Conservation (phyloP, 2,329 filamentous ascomycete species). For the Cladosporium sphaerospermum region DNA sequence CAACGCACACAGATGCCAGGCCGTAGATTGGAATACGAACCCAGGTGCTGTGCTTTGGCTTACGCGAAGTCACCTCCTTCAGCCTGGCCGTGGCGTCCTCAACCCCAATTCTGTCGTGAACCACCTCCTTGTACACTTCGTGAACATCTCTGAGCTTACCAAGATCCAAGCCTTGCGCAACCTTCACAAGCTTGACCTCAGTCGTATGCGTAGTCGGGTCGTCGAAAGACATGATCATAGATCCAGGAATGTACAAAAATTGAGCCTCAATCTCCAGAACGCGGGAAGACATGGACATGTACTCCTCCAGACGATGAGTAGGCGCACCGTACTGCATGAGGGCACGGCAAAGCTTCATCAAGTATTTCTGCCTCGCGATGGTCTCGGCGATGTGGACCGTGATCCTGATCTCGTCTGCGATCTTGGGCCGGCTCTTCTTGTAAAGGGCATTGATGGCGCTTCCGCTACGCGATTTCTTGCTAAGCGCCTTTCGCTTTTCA, state of each 20-base stretch:
- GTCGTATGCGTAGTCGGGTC: slow-evolving; percentile 67
- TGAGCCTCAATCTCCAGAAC: slow-evolving; percentile 84
- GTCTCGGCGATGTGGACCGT: slow-evolving; percentile 61
- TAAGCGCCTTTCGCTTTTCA: slow-evolving; percentile 22
- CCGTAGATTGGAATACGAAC: slow-evolving; percentile 62
- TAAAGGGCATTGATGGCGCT: slow-evolving; percentile 31
- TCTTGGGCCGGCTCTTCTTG: slow-evolving; percentile 31
- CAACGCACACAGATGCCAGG: slow-evolving; percentile 67
- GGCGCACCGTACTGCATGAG: slow-evolving; percentile 88
- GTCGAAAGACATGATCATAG: slow-evolving; percentile 91
- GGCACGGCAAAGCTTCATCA: slow-evolving; percentile 76
- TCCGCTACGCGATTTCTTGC: slow-evolving; percentile 20
- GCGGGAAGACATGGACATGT: slow-evolving; percentile 83
- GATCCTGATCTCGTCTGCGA: slow-evolving; percentile 51
- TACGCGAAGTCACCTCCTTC: slow-evolving; percentile 55
- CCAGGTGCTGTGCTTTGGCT: slow-evolving; percentile 47
- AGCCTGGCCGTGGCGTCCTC: slow-evolving; percentile 62
- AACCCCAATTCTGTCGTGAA: slow-evolving; percentile 67
- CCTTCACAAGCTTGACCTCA: slow-evolving; percentile 70
- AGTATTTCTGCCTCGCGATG: slow-evolving; percentile 72
- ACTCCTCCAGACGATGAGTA: slow-evolving; percentile 85
- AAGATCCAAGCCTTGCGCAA: slow-evolving; percentile 63
- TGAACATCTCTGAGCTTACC: slow-evolving; percentile 69
- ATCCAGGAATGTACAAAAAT: slow-evolving; percentile 83
- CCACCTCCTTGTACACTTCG: slow-evolving; percentile 72